Conservation (phyloP, 805 yeast genomes). For the Yamadazyma akitaensis region DNA sequence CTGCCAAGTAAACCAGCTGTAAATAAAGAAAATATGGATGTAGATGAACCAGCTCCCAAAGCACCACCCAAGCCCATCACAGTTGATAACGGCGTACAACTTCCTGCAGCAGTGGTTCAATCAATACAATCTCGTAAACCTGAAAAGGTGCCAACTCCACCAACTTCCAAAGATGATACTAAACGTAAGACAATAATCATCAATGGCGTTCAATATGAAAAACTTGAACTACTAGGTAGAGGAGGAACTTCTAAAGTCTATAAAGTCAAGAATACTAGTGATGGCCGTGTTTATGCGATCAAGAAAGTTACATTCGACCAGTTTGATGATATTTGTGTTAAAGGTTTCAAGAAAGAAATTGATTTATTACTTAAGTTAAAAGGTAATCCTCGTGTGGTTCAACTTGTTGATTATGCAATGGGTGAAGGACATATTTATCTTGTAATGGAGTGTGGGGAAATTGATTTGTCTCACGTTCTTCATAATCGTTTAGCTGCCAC, state of each 20-base stretch:
- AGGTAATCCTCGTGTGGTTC: constrained; percentile 68
- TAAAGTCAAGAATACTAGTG: constrained; percentile 56
- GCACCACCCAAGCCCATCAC: not conserved
- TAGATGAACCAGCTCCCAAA: not conserved
- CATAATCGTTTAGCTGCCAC: constrained; percentile 44
- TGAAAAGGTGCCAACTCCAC: not conserved
- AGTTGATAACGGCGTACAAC: not conserved
- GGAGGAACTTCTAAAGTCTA: constrained; percentile 94
- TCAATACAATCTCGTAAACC: constrained; percentile 13
- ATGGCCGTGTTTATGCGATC: constrained; percentile 66
- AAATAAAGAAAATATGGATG: constrained; percentile 16
- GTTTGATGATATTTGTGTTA: constrained; percentile 68
- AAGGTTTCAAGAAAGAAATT: constrained; percentile 88
- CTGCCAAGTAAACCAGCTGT: constrained; percentile 24
- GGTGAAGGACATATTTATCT: constrained; percentile 60
- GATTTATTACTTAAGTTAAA: constrained; percentile 62
- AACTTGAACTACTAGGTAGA: constrained; percentile 75
- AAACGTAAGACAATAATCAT: constrained; percentile 30
- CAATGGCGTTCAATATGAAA: constrained; percentile 65
- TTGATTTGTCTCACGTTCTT: constrained; percentile 81
- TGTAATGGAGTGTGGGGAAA: constrained; percentile 94
- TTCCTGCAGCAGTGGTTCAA: constrained; percentile 14
- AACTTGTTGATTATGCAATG: constrained; percentile 70
- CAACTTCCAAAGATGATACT: not conserved
- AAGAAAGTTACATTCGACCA: constrained; percentile 80